Evolutionary conservation across 148 eudicot genomes (phyloP).

Genomic region (Rheum nobile): DNA sequence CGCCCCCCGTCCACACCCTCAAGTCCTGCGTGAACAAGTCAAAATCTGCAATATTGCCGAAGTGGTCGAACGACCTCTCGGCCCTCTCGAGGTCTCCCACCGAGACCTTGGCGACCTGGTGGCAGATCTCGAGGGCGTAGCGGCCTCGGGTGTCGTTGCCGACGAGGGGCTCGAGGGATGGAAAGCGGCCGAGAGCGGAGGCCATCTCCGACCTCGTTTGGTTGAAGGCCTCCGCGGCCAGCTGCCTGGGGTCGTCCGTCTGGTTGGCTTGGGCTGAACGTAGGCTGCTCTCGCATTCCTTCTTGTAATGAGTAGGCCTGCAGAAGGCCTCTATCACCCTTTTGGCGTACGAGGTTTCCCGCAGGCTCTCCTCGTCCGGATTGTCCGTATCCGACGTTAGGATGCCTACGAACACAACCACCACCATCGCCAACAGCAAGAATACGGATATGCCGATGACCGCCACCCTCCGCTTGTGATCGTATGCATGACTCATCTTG

Average conservation of each 20-base stretch:
- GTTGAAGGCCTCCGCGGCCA: not conserved
- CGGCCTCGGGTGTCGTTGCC: not conserved
- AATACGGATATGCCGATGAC: conserved; percentile 13
- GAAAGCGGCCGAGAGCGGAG: not conserved
- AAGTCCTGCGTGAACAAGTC: conserved; percentile 22
- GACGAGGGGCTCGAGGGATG: not conserved
- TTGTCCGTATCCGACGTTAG: not conserved
- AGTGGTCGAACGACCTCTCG: not conserved
- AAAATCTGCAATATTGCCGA: not conserved
- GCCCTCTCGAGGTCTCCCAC: not conserved
- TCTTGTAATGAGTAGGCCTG: not conserved
- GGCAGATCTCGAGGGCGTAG: not conserved
- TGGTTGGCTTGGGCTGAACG: not conserved
- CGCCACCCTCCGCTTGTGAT: conserved; percentile 16
- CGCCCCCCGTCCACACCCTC: conserved; percentile 46
- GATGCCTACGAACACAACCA: conserved; percentile 14
- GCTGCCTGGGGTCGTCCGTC: not conserved
- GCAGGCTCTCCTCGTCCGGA: not conserved
- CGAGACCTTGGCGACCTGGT: not conserved
- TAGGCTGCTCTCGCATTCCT: not conserved
- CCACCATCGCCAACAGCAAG: conserved; percentile 23
- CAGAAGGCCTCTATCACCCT: not conserved
- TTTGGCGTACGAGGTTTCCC: not conserved
- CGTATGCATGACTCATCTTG: not conserved
- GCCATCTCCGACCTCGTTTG: not conserved